Percentiles rank a stretch among this genome's conserved stretches.
Evolutionary conservation across 345 rosid species (phyloP).

Genomic region (Eucalyptus guilfoylei): DNA sequence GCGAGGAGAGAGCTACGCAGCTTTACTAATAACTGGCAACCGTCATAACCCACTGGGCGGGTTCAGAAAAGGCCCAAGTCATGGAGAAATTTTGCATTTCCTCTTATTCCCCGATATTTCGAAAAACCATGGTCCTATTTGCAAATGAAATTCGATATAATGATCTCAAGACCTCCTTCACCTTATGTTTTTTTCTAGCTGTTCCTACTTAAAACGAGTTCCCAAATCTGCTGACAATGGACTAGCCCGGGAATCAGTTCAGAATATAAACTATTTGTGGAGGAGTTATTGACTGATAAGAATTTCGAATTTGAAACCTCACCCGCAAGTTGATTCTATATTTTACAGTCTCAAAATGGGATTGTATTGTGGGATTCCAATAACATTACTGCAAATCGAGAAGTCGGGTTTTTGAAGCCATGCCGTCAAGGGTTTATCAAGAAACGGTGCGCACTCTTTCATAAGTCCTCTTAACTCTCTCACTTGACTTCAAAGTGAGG

Average conservation of each 20-base stretch:
- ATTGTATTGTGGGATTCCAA: no score
- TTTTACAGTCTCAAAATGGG: no score
- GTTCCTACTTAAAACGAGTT: not conserved
- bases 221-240: not conserved
- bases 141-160: not conserved
- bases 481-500: not conserved
- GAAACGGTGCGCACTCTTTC: not conserved
- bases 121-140: no score
- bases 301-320: not conserved
- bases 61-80: not conserved
- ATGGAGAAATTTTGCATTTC: not conserved
- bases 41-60: not conserved
- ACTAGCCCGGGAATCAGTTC: not conserved
- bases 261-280: not conserved
- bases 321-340: no score
- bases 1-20: not conserved
- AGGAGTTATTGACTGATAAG: not conserved
- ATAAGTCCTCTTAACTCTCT: not conserved
- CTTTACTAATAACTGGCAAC: not conserved
- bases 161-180: not conserved
- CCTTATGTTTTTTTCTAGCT: not conserved
- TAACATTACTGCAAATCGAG: not conserved
- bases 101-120: no score
- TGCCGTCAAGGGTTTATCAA: not conserved
- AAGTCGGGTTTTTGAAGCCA: not conserved